Evolutionary conservation across 495 filamentous ascomycete species (phyloP), one percentile per base, ranked within the genome.

Genomic region (Aspergillus cavernicola): DNA sequence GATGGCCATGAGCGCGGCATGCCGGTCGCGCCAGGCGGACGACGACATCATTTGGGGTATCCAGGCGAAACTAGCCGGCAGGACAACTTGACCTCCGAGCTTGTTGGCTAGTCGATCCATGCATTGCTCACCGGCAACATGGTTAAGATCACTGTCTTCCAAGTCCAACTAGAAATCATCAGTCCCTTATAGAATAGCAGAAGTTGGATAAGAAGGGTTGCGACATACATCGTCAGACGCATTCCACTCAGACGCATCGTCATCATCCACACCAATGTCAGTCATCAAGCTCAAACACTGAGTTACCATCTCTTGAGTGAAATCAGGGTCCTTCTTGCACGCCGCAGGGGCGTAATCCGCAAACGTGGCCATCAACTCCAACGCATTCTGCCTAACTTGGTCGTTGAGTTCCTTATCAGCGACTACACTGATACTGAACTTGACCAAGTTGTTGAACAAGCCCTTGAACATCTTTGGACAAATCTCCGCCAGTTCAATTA

Each of bases 261-360:
- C 92, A 57, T 99, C 95, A 55, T 97, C 95, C 46, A 82, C 76
- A 31, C 92, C 95, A 55, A 99, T 85, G 68, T 99, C 95, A n/a
- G 95, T 99, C 95, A 99, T 97, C 61, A 99, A 71, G 58, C 93
- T 97, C 57, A 99, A 74, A 66, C 95, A 99, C 70, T 99, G 95
- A 0, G 91, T 97, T 59, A 99, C 92, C 95, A 99, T 99, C 56
- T 96, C 89, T 45, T 78, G 81, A 7, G 92, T 92, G 68, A 95
- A 99, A 13, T 82, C 85, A 4, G 86, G 67, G 63, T 99, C 90
- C 61, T 97, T 97, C 67, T 83, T 86, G 76, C 93, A 97, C 86
- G 97, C 95, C 23, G 84, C 82, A 10, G 95, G 89, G 1, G 86
- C 86, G 57, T 93, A 92, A 60, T 99, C 95, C 54, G 95, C 93